These are phyloP conservation scores for Trametes gibbosa DNA, from an alignment of 768 basidiomycete genomes.

Conservation along the genomic window DNA sequence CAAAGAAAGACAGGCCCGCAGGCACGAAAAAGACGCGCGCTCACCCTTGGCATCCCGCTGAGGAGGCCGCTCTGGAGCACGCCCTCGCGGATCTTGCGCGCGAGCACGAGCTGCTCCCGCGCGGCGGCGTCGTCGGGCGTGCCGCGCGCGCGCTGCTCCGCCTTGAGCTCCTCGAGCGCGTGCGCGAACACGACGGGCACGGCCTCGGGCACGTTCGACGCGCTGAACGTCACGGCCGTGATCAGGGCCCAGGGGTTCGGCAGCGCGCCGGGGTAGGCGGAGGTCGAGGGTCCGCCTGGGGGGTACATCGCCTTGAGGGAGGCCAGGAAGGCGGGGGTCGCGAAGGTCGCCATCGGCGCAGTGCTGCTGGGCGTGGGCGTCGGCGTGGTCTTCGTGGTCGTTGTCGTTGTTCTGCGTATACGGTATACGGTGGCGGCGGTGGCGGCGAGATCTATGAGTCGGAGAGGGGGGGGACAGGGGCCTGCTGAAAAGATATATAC, in stretches of 20 bases:
- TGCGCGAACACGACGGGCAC: constrained; percentile 54
- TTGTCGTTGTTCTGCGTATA: too few relatives aligned
- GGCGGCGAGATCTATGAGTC: too few relatives aligned
- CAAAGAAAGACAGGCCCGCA: too few relatives aligned
- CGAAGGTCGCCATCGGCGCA: constrained; percentile 29
- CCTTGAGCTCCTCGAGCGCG: constrained; percentile 41
- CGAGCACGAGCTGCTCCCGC: constrained; percentile 41
- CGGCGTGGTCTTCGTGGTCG: too few relatives aligned
- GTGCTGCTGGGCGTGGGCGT: not conserved
- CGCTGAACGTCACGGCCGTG: constrained; percentile 53
- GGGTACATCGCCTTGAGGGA: constrained; percentile 49
- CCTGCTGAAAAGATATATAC: too few relatives aligned
- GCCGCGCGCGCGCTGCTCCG: not conserved
- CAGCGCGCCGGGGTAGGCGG: constrained; percentile 24
- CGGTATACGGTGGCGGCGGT: too few relatives aligned
- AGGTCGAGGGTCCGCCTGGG: constrained; percentile 8
- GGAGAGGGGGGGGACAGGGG: too few relatives aligned
- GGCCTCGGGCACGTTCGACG: constrained; percentile 57
- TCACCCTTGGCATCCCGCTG: constrained; percentile 57
- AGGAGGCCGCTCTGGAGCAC: constrained; percentile 60
- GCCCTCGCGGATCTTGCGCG: constrained; percentile 57
- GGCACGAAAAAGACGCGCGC: not conserved
- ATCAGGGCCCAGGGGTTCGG: constrained; percentile 60
- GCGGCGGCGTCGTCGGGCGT: constrained; percentile 14
- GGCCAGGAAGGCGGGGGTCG: constrained; percentile 42